These are phyloP conservation scores for Hanseniaspora guilliermondii DNA, from an alignment of 805 yeast genomes.

Conservation along the genomic window DNA sequence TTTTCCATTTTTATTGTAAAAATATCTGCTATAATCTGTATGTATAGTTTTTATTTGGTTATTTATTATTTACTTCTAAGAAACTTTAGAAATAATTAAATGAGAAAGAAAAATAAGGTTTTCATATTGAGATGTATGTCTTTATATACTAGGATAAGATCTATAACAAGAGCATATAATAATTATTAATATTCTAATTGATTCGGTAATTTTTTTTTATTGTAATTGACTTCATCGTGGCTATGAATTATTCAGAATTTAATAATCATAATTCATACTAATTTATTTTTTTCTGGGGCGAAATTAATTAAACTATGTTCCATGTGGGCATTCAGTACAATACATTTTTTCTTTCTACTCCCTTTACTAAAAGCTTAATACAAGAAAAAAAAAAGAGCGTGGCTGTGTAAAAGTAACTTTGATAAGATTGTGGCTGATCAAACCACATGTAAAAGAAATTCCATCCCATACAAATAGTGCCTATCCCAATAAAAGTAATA, in stretches of 20 bases:
- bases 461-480: background rate
- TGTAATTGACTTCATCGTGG: background rate
- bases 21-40: background rate
- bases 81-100: too few species aligned
- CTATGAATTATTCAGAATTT: background rate
- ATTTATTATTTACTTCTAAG: too few species aligned
- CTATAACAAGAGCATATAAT: too few species aligned
- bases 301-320: background rate
- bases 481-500: too few species aligned
- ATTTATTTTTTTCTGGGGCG: too few species aligned
- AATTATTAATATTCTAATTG: too few species aligned
- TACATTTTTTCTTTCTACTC: background rate
- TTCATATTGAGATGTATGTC: too few species aligned
- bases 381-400: background rate
- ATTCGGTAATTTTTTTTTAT: background rate
- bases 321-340: background rate
- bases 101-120: too few species aligned
- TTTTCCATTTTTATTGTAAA: conserved; percentile 10
- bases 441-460: background rate
- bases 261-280: background rate
- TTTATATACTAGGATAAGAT: too few species aligned
- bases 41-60: background rate
- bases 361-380: background rate
- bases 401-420: background rate
- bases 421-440: background rate